A percentile compares a stretch with the other conserved stretches of the same genome.
These are phyloP conservation scores for Neoscytalidium dimidiatum DNA, from an alignment of 2,329 filamentous ascomycete species.

Conservation along the genomic window DNA sequence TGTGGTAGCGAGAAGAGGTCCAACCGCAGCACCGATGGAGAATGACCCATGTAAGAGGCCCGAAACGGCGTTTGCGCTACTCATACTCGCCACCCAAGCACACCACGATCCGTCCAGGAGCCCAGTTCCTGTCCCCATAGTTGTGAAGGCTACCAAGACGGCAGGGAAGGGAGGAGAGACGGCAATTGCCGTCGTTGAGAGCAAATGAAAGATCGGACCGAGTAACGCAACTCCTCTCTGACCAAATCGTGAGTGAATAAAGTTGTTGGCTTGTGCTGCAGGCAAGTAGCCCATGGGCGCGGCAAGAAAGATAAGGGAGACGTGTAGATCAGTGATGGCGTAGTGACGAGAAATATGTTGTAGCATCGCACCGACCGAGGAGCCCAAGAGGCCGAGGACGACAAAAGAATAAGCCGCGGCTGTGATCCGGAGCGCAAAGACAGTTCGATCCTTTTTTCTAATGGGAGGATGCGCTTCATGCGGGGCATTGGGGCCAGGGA, in stretches of 20 bases:
- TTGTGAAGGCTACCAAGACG: slow-evolving; percentile 33
- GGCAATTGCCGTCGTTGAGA: slow-evolving; percentile 32
- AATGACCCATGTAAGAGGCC: slow-evolving; percentile 46
- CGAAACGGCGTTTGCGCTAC: slow-evolving; percentile 42
- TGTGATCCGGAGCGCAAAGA: slow-evolving; percentile 40
- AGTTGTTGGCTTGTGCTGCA: slow-evolving; percentile 43
- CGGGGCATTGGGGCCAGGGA: neutral
- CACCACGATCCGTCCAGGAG: slow-evolving; percentile 49
- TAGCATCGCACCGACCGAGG: slow-evolving; percentile 36
- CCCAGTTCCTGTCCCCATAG: slow-evolving; percentile 42
- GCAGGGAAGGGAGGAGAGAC: slow-evolving; percentile 34
- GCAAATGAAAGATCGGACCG: slow-evolving; percentile 41
- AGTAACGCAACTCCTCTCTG: slow-evolving; percentile 46
- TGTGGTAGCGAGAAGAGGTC: slow-evolving; percentile 38
- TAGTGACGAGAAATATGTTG: slow-evolving; percentile 44
- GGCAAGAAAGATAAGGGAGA: slow-evolving; percentile 49
- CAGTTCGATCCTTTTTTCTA: neutral
- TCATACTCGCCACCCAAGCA: slow-evolving; percentile 46
- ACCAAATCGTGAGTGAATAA: slow-evolving; percentile 43
- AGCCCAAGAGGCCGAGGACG: slow-evolving; percentile 50
- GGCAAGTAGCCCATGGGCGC: slow-evolving; percentile 47
- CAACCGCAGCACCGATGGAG: slow-evolving; percentile 41
- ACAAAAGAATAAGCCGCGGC: slow-evolving; percentile 61
- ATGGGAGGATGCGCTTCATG: neutral
- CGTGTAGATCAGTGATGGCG: slow-evolving; percentile 43